A percentile compares a stretch with the other conserved stretches of the same genome.
Conservation (phyloP, 2,329 filamentous ascomycete genomes). For the Apiospora rasikravindrae region DNA sequence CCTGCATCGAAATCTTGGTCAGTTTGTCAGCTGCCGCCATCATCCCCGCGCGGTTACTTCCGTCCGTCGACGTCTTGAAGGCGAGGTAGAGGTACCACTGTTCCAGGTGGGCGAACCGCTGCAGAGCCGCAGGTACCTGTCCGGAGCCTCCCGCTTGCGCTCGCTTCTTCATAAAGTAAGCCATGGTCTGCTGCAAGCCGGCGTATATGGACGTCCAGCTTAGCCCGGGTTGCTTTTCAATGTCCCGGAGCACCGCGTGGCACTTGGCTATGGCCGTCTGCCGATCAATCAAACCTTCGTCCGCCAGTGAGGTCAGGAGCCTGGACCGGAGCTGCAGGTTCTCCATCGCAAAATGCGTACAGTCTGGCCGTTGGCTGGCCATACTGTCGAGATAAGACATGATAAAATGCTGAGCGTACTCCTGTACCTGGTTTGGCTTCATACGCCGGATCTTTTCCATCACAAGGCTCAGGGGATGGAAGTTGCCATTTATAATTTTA, state of each 20-base stretch:
- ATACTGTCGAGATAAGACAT: conserved; percentile 13
- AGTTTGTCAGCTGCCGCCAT: not conserved
- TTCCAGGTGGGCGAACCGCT: conserved; percentile 2
- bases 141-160: not conserved
- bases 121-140: not conserved
- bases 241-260: not conserved
- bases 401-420: conserved; percentile 11
- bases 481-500: conserved; percentile 11
- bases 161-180: conserved; percentile 3
- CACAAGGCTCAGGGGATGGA: conserved; percentile 16
- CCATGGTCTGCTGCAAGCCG: conserved; percentile 12
- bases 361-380: not conserved
- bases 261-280: conserved; percentile 8
- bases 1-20: conserved; percentile 3
- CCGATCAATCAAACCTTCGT: conserved; percentile 12
- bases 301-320: not conserved
- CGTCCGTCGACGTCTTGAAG: conserved; percentile 10
- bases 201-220: conserved; percentile 6
- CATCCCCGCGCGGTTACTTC: not conserved
- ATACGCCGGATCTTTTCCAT: conserved; percentile 9
- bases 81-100: conserved; percentile 17
- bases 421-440: not conserved
- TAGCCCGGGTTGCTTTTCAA: not conserved
- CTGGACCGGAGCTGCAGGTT: conserved; percentile 15
- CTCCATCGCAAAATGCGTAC: conserved; percentile 16